A percentile compares a stretch with the other conserved stretches of the same genome.
Conservation (phyloP, 208 protist species). For the Trypanosoma rangeli region DNA sequence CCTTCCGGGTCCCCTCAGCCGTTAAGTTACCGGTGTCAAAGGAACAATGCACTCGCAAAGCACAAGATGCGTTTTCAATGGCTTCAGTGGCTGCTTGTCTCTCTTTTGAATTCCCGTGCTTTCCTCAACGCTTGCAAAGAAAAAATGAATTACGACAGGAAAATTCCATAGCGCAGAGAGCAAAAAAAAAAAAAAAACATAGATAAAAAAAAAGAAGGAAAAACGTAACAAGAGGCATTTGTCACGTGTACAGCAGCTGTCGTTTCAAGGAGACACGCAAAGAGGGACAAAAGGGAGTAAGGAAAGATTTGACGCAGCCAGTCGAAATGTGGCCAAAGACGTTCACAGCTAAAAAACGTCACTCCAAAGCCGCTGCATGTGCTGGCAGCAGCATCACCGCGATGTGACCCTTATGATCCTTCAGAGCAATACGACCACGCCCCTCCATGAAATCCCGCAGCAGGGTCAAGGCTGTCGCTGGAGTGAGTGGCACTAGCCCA, state of each 20-base stretch:
- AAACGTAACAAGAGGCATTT: neutral
- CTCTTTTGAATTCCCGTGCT: neutral
- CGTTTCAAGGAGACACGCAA: neutral
- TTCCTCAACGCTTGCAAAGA: neutral
- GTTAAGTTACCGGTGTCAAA: neutral
- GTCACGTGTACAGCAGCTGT: neutral
- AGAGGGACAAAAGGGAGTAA: neutral
- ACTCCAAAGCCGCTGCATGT: constrained; percentile 27
- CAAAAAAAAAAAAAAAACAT: constrained; percentile 1
- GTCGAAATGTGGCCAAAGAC: neutral
- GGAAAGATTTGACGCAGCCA: neutral
- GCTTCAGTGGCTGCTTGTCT: neutral
- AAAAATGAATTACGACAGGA: neutral
- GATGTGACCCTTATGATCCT: constrained; percentile 24
- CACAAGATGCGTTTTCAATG: neutral
- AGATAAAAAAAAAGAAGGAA: neutral
- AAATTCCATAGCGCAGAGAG: neutral
- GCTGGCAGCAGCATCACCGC: constrained; percentile 31
- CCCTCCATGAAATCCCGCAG: constrained; percentile 41
- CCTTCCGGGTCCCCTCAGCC: neutral
- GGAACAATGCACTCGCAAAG: neutral
- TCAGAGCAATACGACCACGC: constrained; percentile 34
- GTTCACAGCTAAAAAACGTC: neutral
- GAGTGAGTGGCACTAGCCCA: constrained; percentile 23
- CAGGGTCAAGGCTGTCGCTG: constrained; percentile 21